Evolutionary conservation across 441 rosid genomes (phyloP).

Genomic region (Populus trichocarpa): DNA sequence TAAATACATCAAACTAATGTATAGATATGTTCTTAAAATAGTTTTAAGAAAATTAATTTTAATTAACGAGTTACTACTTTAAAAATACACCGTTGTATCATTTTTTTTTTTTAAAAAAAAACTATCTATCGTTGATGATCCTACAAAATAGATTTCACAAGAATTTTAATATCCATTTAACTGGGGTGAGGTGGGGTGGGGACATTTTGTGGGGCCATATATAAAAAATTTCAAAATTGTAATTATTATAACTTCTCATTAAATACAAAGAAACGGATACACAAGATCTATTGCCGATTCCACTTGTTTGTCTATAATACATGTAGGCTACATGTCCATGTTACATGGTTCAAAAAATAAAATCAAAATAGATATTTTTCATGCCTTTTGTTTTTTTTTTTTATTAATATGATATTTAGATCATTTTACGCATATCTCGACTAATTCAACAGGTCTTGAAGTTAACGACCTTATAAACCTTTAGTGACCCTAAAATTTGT

Average conservation of each 20-base stretch:
- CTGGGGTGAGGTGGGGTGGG: slow-evolving; percentile 12
- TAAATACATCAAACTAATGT: too few relatives aligned
- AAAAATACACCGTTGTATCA: too few relatives aligned
- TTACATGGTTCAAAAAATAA: neutral
- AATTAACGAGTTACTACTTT: too few relatives aligned
- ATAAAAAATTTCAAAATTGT: neutral
- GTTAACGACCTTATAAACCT: accelerated
- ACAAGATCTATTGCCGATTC: neutral
- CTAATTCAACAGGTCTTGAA: too few relatives aligned
- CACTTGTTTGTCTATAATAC: neutral
- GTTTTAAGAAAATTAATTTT: neutral
- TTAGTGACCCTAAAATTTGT: accelerated
- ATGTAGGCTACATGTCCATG: neutral
- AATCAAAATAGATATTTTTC: neutral
- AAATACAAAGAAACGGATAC: neutral
- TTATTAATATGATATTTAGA: too few relatives aligned
- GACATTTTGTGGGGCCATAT: neutral
- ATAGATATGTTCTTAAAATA: too few relatives aligned
- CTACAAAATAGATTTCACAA: neutral
- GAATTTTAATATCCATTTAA: neutral
- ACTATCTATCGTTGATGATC: neutral
- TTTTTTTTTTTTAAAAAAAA: too few relatives aligned
- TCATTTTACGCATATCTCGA: too few relatives aligned
- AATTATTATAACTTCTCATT: neutral
- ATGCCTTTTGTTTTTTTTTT: too few relatives aligned